These are phyloP conservation scores for Carallia brachiata DNA, from an alignment of 345 rosid species.

Conservation along the genomic window DNA sequence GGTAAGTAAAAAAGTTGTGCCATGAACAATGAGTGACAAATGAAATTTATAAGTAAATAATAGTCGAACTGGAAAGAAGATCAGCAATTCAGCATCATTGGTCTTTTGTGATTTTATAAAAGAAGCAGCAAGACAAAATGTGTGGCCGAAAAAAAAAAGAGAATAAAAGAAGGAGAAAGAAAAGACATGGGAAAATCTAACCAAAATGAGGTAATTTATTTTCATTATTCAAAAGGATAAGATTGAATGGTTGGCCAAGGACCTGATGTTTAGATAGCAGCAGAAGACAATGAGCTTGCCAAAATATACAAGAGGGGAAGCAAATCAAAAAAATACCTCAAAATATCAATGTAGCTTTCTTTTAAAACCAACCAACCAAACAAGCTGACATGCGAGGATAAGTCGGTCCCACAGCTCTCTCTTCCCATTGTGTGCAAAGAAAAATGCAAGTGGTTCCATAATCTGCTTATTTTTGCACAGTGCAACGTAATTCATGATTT, in stretches of 20 bases:
- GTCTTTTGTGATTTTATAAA: too few relatives aligned
- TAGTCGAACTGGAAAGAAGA: too few relatives aligned
- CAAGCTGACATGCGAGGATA: constrained; percentile 11
- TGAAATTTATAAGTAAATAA: too few relatives aligned
- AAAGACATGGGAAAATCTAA: not conserved
- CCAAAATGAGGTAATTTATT: not conserved
- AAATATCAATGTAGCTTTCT: constrained; percentile 28
- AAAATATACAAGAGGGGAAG: not conserved
- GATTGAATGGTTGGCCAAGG: constrained; percentile 19
- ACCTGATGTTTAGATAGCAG: not conserved
- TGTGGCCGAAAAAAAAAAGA: not conserved
- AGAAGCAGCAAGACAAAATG: too few relatives aligned
- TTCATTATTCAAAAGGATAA: constrained; percentile 21
- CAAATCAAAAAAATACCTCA: not conserved
- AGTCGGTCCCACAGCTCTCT: constrained; percentile 12
- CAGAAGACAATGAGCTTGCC: not conserved
- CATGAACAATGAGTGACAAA: too few relatives aligned
- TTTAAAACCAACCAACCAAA: constrained; percentile 24
- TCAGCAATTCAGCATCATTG: too few relatives aligned
- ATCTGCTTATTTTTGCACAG: constrained; percentile 8
- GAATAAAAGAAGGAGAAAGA: not conserved
- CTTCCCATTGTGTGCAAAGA: not conserved
- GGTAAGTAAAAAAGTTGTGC: not conserved
- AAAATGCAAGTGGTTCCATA: constrained; percentile 4
- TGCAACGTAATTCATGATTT: not conserved